Conservation (phyloP, 2,329 filamentous ascomycete genomes). For the Capronia americana region DNA sequence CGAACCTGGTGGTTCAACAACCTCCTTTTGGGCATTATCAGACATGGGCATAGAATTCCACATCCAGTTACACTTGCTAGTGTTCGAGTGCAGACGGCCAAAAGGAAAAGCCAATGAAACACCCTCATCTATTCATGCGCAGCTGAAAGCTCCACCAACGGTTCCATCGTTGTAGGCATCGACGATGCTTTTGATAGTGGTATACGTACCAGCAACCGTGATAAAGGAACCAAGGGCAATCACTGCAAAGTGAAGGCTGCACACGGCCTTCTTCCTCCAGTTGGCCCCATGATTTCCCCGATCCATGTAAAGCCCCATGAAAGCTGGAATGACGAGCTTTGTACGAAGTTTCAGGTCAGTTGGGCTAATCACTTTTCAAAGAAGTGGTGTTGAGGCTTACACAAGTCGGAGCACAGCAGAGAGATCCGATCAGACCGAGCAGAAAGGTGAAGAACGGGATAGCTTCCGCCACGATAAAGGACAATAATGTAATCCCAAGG, state of each 20-base stretch:
- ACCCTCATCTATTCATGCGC: neutral
- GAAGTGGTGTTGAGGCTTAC: constrained; percentile 57
- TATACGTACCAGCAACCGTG: constrained; percentile 27
- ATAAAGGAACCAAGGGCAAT: constrained; percentile 22
- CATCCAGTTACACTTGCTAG: no score
- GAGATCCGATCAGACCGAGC: constrained; percentile 55
- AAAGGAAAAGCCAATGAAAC: no score
- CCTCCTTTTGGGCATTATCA: no score
- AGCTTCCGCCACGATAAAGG: constrained; percentile 59
- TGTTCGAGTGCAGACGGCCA: no score
- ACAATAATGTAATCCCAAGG: constrained; percentile 50
- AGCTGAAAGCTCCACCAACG: constrained; percentile 18
- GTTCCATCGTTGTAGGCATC: constrained; percentile 21
- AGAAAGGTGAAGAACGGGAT: constrained; percentile 64
- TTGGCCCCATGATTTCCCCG: constrained; percentile 19
- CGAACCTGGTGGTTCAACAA: no score
- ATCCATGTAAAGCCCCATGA: constrained; percentile 30
- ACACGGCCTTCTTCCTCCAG: constrained; percentile 11
- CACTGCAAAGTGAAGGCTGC: constrained; percentile 9
- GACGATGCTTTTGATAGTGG: constrained; percentile 27
- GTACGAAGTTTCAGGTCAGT: constrained; percentile 1
- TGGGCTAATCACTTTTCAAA: neutral
- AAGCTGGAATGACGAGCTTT: constrained; percentile 25
- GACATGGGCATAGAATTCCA: no score
- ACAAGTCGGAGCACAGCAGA: constrained; percentile 60